A percentile compares a stretch with the other conserved stretches of the same genome.
Conservation (phyloP, 305 asterid species). For the Solanum hybrid region DNA sequence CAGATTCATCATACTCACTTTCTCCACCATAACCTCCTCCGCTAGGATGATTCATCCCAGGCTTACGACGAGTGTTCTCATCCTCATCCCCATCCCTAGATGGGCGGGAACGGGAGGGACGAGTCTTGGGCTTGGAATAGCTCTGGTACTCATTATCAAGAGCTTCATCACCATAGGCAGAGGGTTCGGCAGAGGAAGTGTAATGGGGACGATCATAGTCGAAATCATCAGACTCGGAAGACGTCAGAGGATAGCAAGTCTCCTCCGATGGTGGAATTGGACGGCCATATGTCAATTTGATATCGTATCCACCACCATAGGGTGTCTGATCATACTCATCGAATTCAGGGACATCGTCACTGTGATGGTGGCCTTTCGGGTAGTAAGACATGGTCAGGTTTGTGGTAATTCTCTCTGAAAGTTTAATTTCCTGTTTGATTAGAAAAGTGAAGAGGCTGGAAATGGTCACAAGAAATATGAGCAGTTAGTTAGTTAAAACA, state of each 20-base stretch:
- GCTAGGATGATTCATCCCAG: constrained; percentile 5
- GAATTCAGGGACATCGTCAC: constrained; percentile 59
- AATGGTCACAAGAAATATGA: neutral
- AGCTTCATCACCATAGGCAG: constrained; percentile 66
- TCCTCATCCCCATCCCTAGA: constrained; percentile 23
- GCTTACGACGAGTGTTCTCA: constrained; percentile 30
- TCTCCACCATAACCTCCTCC: constrained; percentile 22
- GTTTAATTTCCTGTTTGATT: neutral
- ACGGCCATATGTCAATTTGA: constrained; percentile 52
- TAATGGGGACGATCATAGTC: constrained; percentile 80
- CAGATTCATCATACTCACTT: constrained; percentile 15
- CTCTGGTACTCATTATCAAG: constrained; percentile 70
- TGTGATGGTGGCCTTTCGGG: constrained; percentile 47
- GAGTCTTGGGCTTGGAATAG: constrained; percentile 54
- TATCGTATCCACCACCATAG: constrained; percentile 80
- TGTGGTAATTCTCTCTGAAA: neutral
- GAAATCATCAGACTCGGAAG: constrained; percentile 39
- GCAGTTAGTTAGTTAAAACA: neutral
- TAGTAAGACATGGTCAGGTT: constrained; percentile 57
- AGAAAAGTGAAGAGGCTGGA: neutral
- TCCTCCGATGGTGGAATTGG: constrained; percentile 60
- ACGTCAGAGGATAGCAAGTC: constrained; percentile 50
- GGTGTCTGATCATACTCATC: constrained; percentile 79
- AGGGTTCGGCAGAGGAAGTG: constrained; percentile 62
- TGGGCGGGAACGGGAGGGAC: constrained; percentile 21